Conservation (phyloP, 768 basidiomycete genomes). For the Lenzites betulinus region DNA sequence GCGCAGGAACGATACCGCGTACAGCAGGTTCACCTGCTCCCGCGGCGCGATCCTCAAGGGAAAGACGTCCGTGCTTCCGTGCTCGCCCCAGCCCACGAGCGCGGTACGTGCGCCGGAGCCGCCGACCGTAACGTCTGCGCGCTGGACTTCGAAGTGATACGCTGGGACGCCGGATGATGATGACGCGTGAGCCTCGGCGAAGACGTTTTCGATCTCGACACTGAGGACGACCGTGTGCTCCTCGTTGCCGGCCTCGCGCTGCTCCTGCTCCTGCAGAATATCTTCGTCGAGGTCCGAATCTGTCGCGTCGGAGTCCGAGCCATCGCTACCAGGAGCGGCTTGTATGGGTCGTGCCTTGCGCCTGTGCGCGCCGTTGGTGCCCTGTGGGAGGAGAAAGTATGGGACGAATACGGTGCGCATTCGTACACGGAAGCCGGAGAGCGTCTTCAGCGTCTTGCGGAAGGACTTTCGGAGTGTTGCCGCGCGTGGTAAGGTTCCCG, state of each 20-base stretch:
- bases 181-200: slow-evolving; percentile 26
- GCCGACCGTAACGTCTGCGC: slow-evolving; percentile 72
- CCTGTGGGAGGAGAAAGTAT: slow-evolving; percentile 67
- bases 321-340: neutral
- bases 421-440: slow-evolving; percentile 84
- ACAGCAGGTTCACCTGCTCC: slow-evolving; percentile 88
- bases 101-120: slow-evolving; percentile 58
- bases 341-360: neutral
- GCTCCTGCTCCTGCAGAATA: slow-evolving; percentile 41
- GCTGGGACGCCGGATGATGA: slow-evolving; percentile 37
- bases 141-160: slow-evolving; percentile 75
- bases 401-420: slow-evolving; percentile 96
- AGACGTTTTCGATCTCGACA: slow-evolving; percentile 84
- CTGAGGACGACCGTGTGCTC: slow-evolving; percentile 89
- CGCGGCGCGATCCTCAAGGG: slow-evolving; percentile 69
- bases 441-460: slow-evolving; percentile 74
- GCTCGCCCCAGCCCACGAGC: slow-evolving; percentile 53
- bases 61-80: slow-evolving; percentile 47
- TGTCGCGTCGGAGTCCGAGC: slow-evolving; percentile 11
- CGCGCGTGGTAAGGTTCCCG: slow-evolving; percentile 12
- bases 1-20: slow-evolving; percentile 81
- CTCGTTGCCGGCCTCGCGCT: slow-evolving; percentile 67
- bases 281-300: slow-evolving; percentile 46
- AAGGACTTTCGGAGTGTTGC: slow-evolving; percentile 85
- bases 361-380: slow-evolving; percentile 1